Conservation (phyloP, 2,329 filamentous ascomycete species). For the Aspergillus nomiae region DNA sequence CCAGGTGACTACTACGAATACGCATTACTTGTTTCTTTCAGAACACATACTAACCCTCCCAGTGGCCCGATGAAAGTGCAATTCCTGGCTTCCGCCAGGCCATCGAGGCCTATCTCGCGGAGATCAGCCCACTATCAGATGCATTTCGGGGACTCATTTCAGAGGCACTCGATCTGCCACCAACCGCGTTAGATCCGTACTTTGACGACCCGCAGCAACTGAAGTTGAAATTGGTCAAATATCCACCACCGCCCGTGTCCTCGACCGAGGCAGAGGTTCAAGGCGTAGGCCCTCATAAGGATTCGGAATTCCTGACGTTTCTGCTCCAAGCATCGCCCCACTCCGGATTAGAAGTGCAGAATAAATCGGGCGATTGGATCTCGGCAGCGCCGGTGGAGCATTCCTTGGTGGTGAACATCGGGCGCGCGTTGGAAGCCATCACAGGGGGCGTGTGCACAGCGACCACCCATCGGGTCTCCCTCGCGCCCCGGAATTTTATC, state of each 20-base stretch:
- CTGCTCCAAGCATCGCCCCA: conserved; percentile 48
- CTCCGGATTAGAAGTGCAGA: conserved; percentile 52
- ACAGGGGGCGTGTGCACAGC: conserved; percentile 39
- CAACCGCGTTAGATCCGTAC: conserved; percentile 32
- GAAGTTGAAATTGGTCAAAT: conserved; percentile 46
- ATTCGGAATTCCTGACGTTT: conserved; percentile 54
- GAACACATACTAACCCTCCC: not conserved
- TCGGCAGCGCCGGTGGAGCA: conserved; percentile 46
- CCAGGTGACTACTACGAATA: conserved; percentile 25
- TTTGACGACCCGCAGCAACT: conserved; percentile 39
- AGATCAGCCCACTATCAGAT: conserved; percentile 27
- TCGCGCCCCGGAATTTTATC: conserved; percentile 31
- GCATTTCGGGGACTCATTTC: conserved; percentile 34
- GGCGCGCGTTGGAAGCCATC: conserved; percentile 38
- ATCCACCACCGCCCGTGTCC: conserved; percentile 37
- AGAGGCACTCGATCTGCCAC: conserved; percentile 34
- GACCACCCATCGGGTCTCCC: conserved; percentile 39
- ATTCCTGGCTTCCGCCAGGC: conserved; percentile 35
- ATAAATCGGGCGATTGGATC: conserved; percentile 50
- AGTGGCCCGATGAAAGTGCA: conserved; percentile 38
- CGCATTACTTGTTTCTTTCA: not conserved
- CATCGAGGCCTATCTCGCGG: conserved; percentile 32
- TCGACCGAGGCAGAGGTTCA: conserved; percentile 32
- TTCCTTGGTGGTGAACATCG: conserved; percentile 54
- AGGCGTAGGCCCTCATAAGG: conserved; percentile 51